Evolutionary conservation across 805 yeast genomes (phyloP), one percentile per base, ranked within the genome.

Genomic region (Martiniozyma abietophila): DNA sequence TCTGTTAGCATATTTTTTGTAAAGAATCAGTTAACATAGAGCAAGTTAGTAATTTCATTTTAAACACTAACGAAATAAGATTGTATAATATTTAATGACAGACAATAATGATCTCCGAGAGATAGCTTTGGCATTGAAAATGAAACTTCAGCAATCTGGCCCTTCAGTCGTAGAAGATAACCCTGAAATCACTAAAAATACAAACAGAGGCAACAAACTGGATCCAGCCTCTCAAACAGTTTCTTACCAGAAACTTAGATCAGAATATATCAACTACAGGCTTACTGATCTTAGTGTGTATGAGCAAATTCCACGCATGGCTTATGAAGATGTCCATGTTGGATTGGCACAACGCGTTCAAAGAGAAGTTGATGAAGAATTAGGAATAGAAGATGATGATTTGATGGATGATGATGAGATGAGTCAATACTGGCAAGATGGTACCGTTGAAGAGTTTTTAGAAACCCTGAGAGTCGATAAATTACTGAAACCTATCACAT

Each of bases 401-500:
- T 16, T 33, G 6, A 18, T 29, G 16, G 26, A 32, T 2, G 19
- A 32, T 15, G 35, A 25, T 3, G 34, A 28, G 12, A n/a, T 29
- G 5, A 40, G 31, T 17, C 44, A 45, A 14, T 45, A 51, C 14
- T 36, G 34, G 8, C 47, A 47, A 8, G 50, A 49, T 11, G 44
- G 38, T 5, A 36, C 38, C n/a, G 35, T 25, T 2, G 42, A 46
- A 9, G 47, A 43, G 16, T 61, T 75, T 11, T 65, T 76, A 44
- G 53, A 56, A 6, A 62, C 67, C 3, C 64, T 77, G 2, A 68
- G 75, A 45, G 52, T 79, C 3, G 71, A 68, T 19, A 62, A 76
- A 28, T 63, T 86, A 14, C 59, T 92, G 40, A 73, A 79, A 5
- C 96, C 97, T 0, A 72, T 92, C 10, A 65, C 74, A 7, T 81